Evolutionary conservation across 2,329 filamentous ascomycete genomes (phyloP).

Genomic region (Colletotrichum australisinense): DNA sequence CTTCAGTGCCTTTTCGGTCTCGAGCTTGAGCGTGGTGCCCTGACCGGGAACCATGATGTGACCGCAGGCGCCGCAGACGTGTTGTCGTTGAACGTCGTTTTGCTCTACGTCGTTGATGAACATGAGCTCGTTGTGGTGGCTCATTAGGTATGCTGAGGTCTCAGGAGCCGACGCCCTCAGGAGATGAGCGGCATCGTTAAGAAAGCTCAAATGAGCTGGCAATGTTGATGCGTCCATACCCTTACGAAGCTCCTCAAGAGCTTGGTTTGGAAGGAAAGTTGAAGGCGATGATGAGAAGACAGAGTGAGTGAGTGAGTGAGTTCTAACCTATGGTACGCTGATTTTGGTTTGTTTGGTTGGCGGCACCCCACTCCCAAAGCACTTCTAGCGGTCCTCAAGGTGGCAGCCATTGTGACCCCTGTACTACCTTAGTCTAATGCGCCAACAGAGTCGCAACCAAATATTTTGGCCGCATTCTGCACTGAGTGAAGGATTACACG

Average conservation of each 20-base stretch:
- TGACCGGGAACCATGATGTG: conserved; percentile 68
- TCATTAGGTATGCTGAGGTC: conserved; percentile 71
- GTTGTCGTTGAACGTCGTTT: conserved; percentile 63
- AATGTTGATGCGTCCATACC: conserved; percentile 19
- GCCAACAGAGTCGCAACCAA: neutral
- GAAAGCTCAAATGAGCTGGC: conserved; percentile 49
- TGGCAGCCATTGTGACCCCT: conserved; percentile 6
- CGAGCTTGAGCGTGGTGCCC: conserved; percentile 52
- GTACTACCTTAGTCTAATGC: conserved; percentile 19
- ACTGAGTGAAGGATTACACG: neutral
- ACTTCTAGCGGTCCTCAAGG: conserved; percentile 15
- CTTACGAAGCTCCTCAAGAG: neutral
- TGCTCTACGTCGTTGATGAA: conserved; percentile 56
- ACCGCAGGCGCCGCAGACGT: conserved; percentile 70
- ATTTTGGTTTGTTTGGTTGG: neutral
- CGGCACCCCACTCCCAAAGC: conserved; percentile 5
- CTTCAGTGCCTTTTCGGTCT: conserved; percentile 59
- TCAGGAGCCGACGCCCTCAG: conserved; percentile 63
- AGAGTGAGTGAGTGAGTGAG: neutral
- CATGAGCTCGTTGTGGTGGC: conserved; percentile 61
- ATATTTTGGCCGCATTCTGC: neutral
- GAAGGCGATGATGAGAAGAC: neutral
- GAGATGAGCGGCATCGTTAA: conserved; percentile 71
- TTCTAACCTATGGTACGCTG: neutral
- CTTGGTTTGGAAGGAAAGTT: neutral